phyloP scores from a whole-genome alignment of 306 rosid species.

The Rubus idaeus region DNA sequence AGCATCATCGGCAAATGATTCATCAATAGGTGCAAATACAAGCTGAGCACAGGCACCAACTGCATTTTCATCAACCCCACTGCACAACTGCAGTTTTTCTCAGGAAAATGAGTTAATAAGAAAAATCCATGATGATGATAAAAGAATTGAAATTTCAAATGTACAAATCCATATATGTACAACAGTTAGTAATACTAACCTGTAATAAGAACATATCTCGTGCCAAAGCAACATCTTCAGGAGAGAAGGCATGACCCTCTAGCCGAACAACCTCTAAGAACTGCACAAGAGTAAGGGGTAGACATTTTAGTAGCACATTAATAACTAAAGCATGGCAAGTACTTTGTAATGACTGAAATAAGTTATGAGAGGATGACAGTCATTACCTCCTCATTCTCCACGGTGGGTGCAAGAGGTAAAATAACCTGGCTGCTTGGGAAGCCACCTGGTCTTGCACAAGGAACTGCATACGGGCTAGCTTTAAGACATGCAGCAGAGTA shows the following conservation, averaged over 20 bases:
- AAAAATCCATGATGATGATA: not conserved
- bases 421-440: constrained; percentile 89
- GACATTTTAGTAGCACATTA: not conserved
- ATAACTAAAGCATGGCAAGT: not conserved
- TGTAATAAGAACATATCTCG: constrained; percentile 89
- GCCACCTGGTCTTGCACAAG: constrained; percentile 83
- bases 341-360: not conserved
- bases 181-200: constrained; percentile 33
- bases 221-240: constrained; percentile 80
- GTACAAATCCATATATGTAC: not conserved
- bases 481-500: constrained; percentile 87
- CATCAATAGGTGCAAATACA: constrained; percentile 96
- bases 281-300: constrained; percentile 34
- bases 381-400: constrained; percentile 90
- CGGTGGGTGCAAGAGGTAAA: constrained; percentile 85
- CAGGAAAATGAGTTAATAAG: constrained; percentile 1
- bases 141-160: not conserved
- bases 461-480: constrained; percentile 82
- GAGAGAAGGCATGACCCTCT: constrained; percentile 95
- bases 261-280: constrained; percentile 93
- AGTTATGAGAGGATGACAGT: not conserved
- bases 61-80: constrained; percentile 87
- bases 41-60: constrained; percentile 93
- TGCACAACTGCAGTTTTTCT: constrained; percentile 62
- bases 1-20: constrained; percentile 95